Evolutionary conservation across 495 filamentous ascomycete genomes (phyloP).

Genomic region (Bacidia gigantensis): DNA sequence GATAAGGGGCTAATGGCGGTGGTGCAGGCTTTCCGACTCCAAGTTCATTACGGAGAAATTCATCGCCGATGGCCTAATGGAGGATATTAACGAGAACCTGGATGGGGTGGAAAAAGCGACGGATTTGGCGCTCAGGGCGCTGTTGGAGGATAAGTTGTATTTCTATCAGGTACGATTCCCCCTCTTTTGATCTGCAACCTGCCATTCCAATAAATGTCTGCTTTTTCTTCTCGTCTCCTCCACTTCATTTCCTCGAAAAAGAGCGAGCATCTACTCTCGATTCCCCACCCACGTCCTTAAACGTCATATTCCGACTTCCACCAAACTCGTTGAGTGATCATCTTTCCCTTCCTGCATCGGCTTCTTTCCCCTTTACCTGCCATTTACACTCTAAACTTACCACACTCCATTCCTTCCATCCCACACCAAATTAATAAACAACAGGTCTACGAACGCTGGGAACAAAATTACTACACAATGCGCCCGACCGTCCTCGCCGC

Average conservation of each 20-base stretch:
- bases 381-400: background rate
- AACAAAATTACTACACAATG: conserved; percentile 48
- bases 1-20: too few relatives aligned
- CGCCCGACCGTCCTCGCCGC: conserved; percentile 34
- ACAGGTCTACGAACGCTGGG: conserved; percentile 38
- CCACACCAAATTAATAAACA: background rate
- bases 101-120: conserved; percentile 25
- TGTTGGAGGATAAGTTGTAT: conserved; percentile 49
- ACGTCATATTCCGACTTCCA: too few relatives aligned
- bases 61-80: conserved; percentile 26
- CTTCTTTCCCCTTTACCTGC: too few relatives aligned
- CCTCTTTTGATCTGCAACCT: background rate
- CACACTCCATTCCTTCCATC: background rate
- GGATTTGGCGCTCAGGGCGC: conserved; percentile 37
- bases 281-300: too few relatives aligned
- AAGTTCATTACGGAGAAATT: conserved; percentile 37
- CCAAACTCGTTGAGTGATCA: too few relatives aligned
- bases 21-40: conserved; percentile 32
- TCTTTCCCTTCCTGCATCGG: too few relatives aligned
- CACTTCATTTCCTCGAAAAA: background rate
- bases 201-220: too few relatives aligned
- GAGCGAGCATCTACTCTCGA: too few relatives aligned
- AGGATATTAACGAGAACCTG: conserved; percentile 35
- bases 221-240: background rate
- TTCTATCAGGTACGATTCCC: conserved; percentile 33